Conservation (phyloP, 75 land plant genomes). For the Cupressus sempervirens region DNA sequence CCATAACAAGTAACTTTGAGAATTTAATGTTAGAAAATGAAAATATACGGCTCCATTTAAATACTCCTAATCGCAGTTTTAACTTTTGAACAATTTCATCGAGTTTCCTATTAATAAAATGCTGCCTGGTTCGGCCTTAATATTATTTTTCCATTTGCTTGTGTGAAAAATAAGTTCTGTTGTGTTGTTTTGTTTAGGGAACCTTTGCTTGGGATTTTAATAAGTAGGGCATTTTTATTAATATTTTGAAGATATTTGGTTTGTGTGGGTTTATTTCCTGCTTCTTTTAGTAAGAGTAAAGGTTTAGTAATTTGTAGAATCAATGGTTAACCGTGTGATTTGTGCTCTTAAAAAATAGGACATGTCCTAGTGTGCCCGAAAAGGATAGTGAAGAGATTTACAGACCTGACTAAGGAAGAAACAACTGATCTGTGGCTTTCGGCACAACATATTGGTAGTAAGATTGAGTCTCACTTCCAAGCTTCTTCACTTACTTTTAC, state of each 20-base stretch:
- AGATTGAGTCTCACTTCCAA: constrained; percentile 58
- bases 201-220: background rate
- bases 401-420: constrained; percentile 75
- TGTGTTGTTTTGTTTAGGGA: background rate
- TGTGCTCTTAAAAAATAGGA: constrained; percentile 20
- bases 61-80: background rate
- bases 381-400: constrained; percentile 71
- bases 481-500: constrained; percentile 79
- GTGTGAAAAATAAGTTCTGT: background rate
- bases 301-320: background rate
- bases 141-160: no score
- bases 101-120: background rate
- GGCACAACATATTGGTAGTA: constrained; percentile 65
- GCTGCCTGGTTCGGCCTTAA: background rate
- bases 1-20: no score
- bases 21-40: background rate
- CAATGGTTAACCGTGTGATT: background rate
- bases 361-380: constrained; percentile 85
- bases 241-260: background rate
- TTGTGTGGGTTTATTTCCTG: background rate
- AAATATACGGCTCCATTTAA: background rate
- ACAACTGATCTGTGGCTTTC: constrained; percentile 76
- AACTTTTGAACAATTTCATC: background rate
- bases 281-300: background rate
- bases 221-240: background rate